phyloP scores from a whole-genome alignment of 1,284 basidiomycete species.

The Moniliella sp. region DNA sequence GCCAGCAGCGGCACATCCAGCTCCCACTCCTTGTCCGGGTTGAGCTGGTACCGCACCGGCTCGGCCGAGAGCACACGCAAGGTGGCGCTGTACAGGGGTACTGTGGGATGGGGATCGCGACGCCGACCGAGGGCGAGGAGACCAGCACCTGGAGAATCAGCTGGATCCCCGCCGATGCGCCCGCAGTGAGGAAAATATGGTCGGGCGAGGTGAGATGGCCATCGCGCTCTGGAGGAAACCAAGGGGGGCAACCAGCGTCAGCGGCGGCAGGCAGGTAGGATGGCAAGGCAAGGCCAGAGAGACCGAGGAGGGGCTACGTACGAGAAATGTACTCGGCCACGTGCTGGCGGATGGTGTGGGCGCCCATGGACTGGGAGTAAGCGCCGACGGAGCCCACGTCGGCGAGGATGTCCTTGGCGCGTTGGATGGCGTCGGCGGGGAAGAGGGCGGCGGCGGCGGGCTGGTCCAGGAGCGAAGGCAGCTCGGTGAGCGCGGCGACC shows the following conservation, averaged over 20 bases:
- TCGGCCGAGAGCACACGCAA: conserved; percentile 62
- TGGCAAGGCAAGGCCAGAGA: too few relatives aligned
- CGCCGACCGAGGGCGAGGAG: conserved; percentile 44
- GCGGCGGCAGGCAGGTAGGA: too few relatives aligned
- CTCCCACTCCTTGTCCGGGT: conserved; percentile 62
- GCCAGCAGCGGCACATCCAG: conserved; percentile 55
- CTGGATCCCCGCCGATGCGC: conserved; percentile 75
- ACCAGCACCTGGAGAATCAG: conserved; percentile 66
- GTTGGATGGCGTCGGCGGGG: conserved; percentile 61
- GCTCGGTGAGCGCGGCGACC: conserved; percentile 76
- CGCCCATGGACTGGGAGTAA: conserved; percentile 85
- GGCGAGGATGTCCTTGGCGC: conserved; percentile 55
- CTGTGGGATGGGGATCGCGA: conserved; percentile 90
- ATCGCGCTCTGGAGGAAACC: too few relatives aligned
- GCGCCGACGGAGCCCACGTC: conserved; percentile 86
- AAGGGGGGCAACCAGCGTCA: too few relatives aligned
- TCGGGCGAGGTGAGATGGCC: conserved; percentile 54
- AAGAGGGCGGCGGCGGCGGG: conserved; percentile 38
- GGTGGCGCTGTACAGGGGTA: conserved; percentile 86
- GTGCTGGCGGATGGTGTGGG: conserved; percentile 63
- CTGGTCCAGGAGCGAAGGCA: conserved; percentile 61
- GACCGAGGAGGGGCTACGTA: too few relatives aligned
- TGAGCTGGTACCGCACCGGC: conserved; percentile 70
- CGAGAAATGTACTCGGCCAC: conserved; percentile 74
- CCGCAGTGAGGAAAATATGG: conserved; percentile 77